Conservation (phyloP, 129 eudicot genomes). For the Flaveria robusta region DNA sequence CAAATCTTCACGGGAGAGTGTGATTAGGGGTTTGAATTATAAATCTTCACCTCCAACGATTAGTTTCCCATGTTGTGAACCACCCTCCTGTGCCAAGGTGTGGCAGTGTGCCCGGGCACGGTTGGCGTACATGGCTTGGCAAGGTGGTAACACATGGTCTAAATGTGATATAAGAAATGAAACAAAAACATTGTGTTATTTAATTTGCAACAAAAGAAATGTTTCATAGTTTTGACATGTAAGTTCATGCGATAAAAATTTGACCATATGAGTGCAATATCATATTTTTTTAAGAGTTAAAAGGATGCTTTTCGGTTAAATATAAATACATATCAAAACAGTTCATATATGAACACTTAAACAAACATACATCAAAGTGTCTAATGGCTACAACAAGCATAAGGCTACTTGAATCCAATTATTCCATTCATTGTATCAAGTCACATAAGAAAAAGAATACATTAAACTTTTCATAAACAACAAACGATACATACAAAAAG, state of each 20-base stretch:
- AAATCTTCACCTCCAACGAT: too few species aligned
- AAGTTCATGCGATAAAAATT: neutral
- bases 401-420: neutral
- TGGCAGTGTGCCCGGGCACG: too few species aligned
- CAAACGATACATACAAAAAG: constrained; percentile 9
- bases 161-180: too few species aligned
- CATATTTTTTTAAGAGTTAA: neutral
- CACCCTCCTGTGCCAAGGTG: too few species aligned
- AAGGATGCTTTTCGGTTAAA: neutral
- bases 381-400: neutral
- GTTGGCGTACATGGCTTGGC: too few species aligned
- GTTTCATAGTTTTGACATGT: neutral
- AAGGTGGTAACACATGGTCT: too few species aligned
- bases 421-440: constrained; percentile 23
- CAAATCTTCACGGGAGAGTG: too few species aligned
- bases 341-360: too few species aligned
- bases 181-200: too few species aligned
- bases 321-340: neutral
- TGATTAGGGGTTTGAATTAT: too few species aligned
- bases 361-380: neutral
- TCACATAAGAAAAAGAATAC: constrained; percentile 2
- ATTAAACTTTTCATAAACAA: neutral
- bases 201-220: too few species aligned
- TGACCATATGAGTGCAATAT: neutral
- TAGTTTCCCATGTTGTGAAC: too few species aligned